Conservation (phyloP, 352 stramenopile species). For the Globisporangium echinulatum region DNA sequence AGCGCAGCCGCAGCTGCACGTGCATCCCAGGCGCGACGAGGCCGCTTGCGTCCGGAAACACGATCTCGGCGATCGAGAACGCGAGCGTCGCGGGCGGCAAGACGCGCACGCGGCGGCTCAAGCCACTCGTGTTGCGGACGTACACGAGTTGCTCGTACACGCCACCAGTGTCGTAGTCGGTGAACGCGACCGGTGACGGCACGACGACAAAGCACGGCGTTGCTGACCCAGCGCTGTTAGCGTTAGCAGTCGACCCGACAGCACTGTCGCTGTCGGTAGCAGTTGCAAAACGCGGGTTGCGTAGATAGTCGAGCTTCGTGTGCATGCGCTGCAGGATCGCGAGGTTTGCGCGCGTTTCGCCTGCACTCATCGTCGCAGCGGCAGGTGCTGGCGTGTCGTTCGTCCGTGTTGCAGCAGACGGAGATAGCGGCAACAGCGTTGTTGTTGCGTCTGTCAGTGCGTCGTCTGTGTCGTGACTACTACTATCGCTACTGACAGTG, state of each 20-base stretch:
- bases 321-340: constrained; percentile 73
- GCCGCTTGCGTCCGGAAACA: constrained; percentile 44
- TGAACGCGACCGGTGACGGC: constrained; percentile 56
- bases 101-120: constrained; percentile 57
- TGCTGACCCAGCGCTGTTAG: neutral
- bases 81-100: constrained; percentile 53
- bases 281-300: constrained; percentile 50
- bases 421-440: neutral
- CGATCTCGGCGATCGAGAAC: constrained; percentile 52
- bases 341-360: constrained; percentile 54
- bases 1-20: constrained; percentile 49
- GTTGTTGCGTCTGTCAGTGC: neutral
- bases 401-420: neutral
- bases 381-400: neutral
- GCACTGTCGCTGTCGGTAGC: neutral
- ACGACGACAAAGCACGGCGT: constrained; percentile 36
- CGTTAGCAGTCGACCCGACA: neutral
- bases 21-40: constrained; percentile 70
- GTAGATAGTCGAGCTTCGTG: constrained; percentile 64
- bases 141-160: constrained; percentile 71
- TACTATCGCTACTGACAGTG: neutral
- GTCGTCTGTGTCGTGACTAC: neutral
- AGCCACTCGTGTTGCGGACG: constrained; percentile 46
- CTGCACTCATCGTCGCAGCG: constrained; percentile 30
- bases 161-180: constrained; percentile 61